Base-by-base conservation (phyloP, 1,284 basidiomycete species). In the Apiotrichum montevideense region DNA sequence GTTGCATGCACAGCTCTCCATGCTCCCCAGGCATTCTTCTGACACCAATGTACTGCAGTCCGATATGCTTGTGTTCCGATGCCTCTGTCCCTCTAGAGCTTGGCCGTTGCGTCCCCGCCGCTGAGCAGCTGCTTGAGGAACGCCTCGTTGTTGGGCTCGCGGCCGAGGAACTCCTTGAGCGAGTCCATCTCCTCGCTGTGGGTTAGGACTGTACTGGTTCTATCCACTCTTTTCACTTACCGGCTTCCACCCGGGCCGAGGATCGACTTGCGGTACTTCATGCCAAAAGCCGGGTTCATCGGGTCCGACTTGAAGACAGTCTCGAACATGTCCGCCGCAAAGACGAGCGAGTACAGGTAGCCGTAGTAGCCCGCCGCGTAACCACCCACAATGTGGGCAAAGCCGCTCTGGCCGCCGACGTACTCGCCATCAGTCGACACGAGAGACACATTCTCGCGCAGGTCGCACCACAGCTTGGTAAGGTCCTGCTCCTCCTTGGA, bases 281-380 rank as follows among this genome's bases (percentile, higher is more conserved):
- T 52, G n/a, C 60, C 60, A 43, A 44, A 41, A 34, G 46, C 55
- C 9, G 60, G 57, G 42, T 44, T 46, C 57, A 62, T 58, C 11
- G 60, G 57, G 37, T 54, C 54, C 35, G 55, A 33, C 42, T 49
- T 35, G 52, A 62, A 62, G 29, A 62, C 52, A 6, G 60, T 56
- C 54, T 54, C 56, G 39, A 58, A 62, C 60, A 62, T 62, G 60
- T 62, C 60, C n/a, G 60, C 55, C 0, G 60, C 60, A 32, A 62
- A 62, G 13, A 62, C 60, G 15, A 56, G 56, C 32, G 52, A 54
- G 55, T 62, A 62, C 41, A 58, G 55, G 60, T 62, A 62, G 32
- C 60, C 56, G 51, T 58, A 62, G 54, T 62, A 62, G 4, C 59
- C 58, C 1, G 58, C 58, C 14, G 37, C 44, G 40, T 62, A 62